Conservation (phyloP, 192 early-diverging fungal genomes). For the Coemansia sp. region DNA sequence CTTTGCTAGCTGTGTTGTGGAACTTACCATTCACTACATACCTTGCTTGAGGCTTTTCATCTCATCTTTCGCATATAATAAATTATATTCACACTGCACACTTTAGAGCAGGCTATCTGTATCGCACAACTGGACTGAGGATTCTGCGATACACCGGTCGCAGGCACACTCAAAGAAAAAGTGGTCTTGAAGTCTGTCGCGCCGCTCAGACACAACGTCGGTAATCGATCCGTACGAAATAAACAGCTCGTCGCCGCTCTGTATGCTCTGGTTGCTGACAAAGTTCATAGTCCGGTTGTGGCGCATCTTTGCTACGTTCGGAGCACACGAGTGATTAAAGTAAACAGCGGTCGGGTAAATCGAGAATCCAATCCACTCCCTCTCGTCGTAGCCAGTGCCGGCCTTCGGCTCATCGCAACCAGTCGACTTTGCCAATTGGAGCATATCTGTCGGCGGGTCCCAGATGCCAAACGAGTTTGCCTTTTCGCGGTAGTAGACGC, state of each 20-base stretch:
- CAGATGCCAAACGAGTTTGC: slow-evolving; percentile 75
- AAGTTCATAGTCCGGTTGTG: slow-evolving; percentile 56
- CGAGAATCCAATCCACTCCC: slow-evolving; percentile 61
- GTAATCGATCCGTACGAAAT: slow-evolving; percentile 66
- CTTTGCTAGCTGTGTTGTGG: too few relatives aligned
- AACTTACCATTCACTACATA: too few relatives aligned
- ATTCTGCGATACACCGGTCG: slow-evolving; percentile 56
- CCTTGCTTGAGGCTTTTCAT: too few relatives aligned
- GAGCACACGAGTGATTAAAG: slow-evolving; percentile 71
- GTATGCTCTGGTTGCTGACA: slow-evolving; percentile 43
- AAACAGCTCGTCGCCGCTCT: slow-evolving; percentile 61
- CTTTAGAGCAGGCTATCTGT: neutral
- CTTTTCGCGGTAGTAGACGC: slow-evolving; percentile 64
- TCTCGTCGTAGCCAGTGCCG: slow-evolving; percentile 21
- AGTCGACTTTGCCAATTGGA: neutral
- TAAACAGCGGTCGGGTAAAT: slow-evolving; percentile 67
- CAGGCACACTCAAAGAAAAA: slow-evolving; percentile 69
- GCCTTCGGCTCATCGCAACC: neutral
- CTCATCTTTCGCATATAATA: too few relatives aligned
- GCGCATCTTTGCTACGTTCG: slow-evolving; percentile 60
- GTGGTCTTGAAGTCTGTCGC: slow-evolving; percentile 54
- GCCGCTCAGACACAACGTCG: slow-evolving; percentile 42
- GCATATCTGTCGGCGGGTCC: slow-evolving; percentile 49
- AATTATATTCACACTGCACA: neutral
- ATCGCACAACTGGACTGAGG: neutral